A percentile compares a stretch with the other conserved stretches of the same genome.
Conservation (phyloP, 345 rosid genomes). For the Citrus cavaleriei region DNA sequence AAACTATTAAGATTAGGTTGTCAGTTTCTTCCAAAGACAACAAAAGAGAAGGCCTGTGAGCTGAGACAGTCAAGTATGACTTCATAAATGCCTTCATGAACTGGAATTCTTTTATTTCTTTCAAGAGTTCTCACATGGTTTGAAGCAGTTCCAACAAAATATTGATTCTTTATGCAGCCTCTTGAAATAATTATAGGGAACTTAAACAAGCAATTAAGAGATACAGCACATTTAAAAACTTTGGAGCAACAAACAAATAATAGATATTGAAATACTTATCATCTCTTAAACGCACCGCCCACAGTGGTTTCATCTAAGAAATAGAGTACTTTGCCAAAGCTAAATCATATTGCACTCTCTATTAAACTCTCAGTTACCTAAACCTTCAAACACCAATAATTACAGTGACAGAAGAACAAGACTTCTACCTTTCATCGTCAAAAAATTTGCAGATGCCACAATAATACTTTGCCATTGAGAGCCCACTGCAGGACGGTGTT, state of each 20-base stretch:
- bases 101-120: background rate
- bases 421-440: slow-evolving; percentile 55
- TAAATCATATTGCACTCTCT: background rate
- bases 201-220: background rate
- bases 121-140: background rate
- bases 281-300: background rate
- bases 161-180: slow-evolving; percentile 1
- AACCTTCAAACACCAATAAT: background rate
- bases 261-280: background rate
- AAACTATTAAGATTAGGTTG: background rate
- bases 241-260: background rate
- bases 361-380: background rate
- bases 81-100: background rate
- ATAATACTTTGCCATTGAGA: slow-evolving; percentile 77
- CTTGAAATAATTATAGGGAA: background rate
- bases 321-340: background rate
- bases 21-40: background rate
- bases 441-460: slow-evolving; percentile 61
- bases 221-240: background rate
- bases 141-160: background rate
- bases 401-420: background rate
- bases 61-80: background rate
- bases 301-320: background rate
- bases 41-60: background rate
- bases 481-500: slow-evolving; percentile 50